Base-by-base conservation (phyloP, 202 grass and related monocot genomes). In the Zoysia matrella region DNA sequence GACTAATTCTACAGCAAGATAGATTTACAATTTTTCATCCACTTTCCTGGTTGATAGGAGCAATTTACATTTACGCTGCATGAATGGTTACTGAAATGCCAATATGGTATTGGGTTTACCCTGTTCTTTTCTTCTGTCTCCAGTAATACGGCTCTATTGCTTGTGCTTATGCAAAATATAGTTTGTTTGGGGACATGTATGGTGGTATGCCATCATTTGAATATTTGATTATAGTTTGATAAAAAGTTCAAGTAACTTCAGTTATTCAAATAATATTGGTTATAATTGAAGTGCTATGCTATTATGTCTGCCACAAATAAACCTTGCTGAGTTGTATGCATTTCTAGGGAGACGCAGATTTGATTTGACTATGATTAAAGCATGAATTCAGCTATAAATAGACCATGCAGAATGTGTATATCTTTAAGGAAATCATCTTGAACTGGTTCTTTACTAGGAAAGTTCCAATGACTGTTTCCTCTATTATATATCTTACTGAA, bases 221-320 rank as follows among this genome's bases (percentile, higher is more conserved):
- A 36, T 36, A 61, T 53, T 11, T 12, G 1, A 14, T 65, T 66
- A 2, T 66, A 13, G 40, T 14, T 66, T 4, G 8, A 44, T 6
- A 6, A 12, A 69, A 48, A 9, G 51, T 50, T 70, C 48, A 49
- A 67, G 15, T 18, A 3, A 48, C 47, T 70, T 70, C 0, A 10
- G 11, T 4, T 48, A 47, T 44, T 68, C 13, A 76, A 15, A 3
- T 65, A 8, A 11, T 60, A 55, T 52, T 70, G 73, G 5, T 83
- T 39, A 9, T 83, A 6, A 60, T 53, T 13, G 18, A 50, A 2
- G 5, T 46, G 74, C 18, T 55, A 18, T 18, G 8, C 65, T 43
- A 43, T 36, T 67, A 52, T 43, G 45, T 77, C 60, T 62, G 4
- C 3, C 6, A 54, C 69, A 54, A 80, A 52, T 81, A 86, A 70